Evolutionary conservation across 176 grass and related monocot genomes (phyloP).

Genomic region (Avena sativa): DNA sequence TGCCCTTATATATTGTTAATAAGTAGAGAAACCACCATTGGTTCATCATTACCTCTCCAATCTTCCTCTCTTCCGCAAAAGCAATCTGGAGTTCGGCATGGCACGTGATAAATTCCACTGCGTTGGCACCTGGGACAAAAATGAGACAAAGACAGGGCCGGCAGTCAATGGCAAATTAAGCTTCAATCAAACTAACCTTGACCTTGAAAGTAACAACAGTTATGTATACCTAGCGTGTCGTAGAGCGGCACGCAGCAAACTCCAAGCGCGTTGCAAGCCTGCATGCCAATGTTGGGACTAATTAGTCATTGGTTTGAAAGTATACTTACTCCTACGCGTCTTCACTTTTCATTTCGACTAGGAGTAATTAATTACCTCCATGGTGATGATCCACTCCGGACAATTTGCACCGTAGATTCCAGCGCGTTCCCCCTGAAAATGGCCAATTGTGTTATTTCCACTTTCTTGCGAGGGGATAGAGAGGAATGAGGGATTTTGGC

Average conservation of each 20-base stretch:
- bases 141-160: background rate
- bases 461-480: background rate
- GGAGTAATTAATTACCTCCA: conserved; percentile 61
- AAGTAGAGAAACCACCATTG: background rate
- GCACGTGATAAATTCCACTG: conserved; percentile 85
- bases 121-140: conserved; percentile 56
- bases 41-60: conserved; percentile 62
- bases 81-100: conserved; percentile 82
- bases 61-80: conserved; percentile 85
- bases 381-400: conserved; percentile 87
- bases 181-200: too few species aligned
- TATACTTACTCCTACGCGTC: background rate
- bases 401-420: conserved; percentile 88
- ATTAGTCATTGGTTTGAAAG: too few species aligned
- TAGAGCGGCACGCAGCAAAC: conserved; percentile 88
- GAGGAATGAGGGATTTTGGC: too few species aligned
- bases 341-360: too few species aligned
- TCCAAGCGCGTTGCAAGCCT: conserved; percentile 95
- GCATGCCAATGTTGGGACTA: background rate
- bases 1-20: background rate
- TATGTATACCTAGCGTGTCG: conserved; percentile 70
- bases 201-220: background rate
- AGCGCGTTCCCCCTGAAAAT: conserved; percentile 61
- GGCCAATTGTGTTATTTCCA: background rate
- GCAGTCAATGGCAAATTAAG: background rate